Base-by-base conservation (phyloP, 2,329 filamentous ascomycete species). In the Blumeria graminis region DNA sequence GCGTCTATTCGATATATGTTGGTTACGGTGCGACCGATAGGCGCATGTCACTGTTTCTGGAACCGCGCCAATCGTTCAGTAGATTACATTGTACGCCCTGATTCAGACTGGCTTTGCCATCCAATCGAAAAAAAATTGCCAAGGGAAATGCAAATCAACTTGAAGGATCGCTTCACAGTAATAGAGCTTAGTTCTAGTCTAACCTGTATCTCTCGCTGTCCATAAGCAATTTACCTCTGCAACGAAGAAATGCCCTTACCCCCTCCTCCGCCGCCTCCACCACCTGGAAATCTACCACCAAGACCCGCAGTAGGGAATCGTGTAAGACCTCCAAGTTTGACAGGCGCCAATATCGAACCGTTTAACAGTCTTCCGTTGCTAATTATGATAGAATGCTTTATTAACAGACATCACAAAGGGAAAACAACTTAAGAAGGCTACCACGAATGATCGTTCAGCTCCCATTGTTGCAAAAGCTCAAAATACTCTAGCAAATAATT, bases 401-500 rank as follows among this genome's bases (percentile, higher is more conserved):
- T 77, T 96, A 48, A 76, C 80, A 65, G 90, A 96, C 69, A 98
- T 98, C 63, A 72, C 74, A 62, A 94, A 93, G 69, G 92, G 90
- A 61, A 75, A 71, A 62, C 72, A 73, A 59, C 74, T 96, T 58
- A 94, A 84, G 70, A 95, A 94, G 69, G 75, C 86, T 35, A 82
- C 87, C 57, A 86, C 89, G 62, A 95, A 96, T 70, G 90, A 96
- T 69, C 82, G 90, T 68, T 95, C 89, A 22, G 86, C 86, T 7
- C 90, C 90, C 0, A 64, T 76, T 55, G 68, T 95, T 57, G 76
- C 69, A 58, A 78, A 76, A 56, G 64, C 73, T 55, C 73, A 74
- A 55, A 74, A 73, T 54, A 72, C 75, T 55, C 72, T 73, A 35
- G 75, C 76, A 11, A 76, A 74, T 35, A 80, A 78, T 56, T 76